phyloP scores from a whole-genome alignment of 768 basidiomycete species.

The Termitomyces sp. region DNA sequence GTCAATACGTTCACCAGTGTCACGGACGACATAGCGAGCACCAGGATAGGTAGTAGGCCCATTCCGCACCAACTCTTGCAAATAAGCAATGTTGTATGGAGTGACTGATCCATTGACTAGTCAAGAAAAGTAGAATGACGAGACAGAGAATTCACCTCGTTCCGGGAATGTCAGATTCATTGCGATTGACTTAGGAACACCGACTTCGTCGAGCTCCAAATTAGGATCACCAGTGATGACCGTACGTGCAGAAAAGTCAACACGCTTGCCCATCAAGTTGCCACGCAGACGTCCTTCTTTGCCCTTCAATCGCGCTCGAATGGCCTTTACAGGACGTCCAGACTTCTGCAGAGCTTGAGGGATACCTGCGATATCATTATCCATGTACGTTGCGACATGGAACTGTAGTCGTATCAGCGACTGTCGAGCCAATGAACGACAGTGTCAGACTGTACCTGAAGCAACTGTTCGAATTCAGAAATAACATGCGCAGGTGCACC shows the following conservation, averaged over 20 bases:
- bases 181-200: constrained; percentile 91
- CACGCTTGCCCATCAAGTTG: constrained; percentile 99
- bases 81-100: constrained; percentile 91
- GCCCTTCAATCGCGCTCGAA: constrained; percentile 95
- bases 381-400: constrained; percentile 99
- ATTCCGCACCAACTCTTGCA: constrained; percentile 92
- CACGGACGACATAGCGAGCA: constrained; percentile 93
- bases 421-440: neutral
- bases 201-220: constrained; percentile 92
- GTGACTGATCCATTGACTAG: constrained; percentile 56
- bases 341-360: constrained; percentile 97
- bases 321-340: constrained; percentile 95
- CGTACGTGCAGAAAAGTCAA: constrained; percentile 98
- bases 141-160: constrained; percentile 54
- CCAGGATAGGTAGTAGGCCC: constrained; percentile 95
- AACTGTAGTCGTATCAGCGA: constrained; percentile 49
- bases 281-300: constrained; percentile 98
- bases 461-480: constrained; percentile 90
- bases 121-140: neutral
- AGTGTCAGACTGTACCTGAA: constrained; percentile 57
- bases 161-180: constrained; percentile 99
- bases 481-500: constrained; percentile 96
- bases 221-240: constrained; percentile 99
- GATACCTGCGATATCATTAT: constrained; percentile 97
- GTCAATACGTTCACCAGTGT: constrained; percentile 96